These are phyloP conservation scores for Solanum hybrid DNA, from an alignment of 305 asterid species.

Conservation along the genomic window DNA sequence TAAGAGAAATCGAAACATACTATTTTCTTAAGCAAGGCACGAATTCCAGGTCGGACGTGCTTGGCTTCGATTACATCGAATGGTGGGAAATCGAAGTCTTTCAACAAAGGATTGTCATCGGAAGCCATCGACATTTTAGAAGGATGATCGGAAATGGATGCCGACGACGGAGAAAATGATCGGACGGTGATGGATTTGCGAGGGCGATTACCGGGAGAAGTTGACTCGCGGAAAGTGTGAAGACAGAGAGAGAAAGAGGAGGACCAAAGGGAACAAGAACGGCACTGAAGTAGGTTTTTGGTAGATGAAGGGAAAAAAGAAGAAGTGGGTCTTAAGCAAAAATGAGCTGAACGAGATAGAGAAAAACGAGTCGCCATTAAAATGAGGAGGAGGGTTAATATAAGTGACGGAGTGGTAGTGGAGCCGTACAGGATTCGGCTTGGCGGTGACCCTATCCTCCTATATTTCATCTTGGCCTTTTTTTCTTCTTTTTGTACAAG, in stretches of 20 bases:
- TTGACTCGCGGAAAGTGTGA: constrained; percentile 17
- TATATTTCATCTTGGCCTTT: neutral
- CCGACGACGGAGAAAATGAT: constrained; percentile 24
- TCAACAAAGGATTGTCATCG: constrained; percentile 61
- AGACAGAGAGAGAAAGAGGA: constrained; percentile 58
- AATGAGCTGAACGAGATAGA: constrained; percentile 40
- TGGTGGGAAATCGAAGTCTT: constrained; percentile 79
- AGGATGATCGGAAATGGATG: neutral
- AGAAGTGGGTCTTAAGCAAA: constrained; percentile 30
- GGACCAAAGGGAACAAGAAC: constrained; percentile 61
- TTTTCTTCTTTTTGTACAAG: neutral
- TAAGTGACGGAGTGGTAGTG: neutral
- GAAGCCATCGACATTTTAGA: neutral
- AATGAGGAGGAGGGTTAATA: constrained; percentile 21
- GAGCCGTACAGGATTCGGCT: constrained; percentile 10
- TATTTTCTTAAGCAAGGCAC: constrained; percentile 56
- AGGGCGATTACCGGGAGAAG: neutral
- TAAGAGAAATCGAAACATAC: constrained; percentile 23
- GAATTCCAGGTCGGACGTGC: constrained; percentile 88
- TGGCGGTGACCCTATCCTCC: neutral
- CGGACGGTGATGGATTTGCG: constrained; percentile 22
- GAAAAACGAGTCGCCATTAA: constrained; percentile 53
- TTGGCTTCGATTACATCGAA: constrained; percentile 59
- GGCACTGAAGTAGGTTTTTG: constrained; percentile 29
- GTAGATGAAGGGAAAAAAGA: constrained; percentile 23